Base-by-base conservation (phyloP, 306 rosid species). In the Macrotyloma uniflorum region DNA sequence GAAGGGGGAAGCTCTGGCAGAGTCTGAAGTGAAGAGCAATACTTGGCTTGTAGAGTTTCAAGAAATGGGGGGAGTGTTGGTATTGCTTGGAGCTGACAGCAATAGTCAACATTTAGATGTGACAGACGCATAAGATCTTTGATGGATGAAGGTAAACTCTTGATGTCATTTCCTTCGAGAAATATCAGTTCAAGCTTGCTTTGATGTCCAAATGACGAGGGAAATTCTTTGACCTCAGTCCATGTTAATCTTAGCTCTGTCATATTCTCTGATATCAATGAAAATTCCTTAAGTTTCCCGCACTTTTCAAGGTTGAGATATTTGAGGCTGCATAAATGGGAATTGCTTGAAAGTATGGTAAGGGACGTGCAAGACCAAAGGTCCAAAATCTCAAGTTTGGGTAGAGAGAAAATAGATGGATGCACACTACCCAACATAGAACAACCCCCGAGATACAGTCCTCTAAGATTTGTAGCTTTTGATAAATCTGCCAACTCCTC, bases 351-450 rank as follows among this genome's bases (percentile, higher is more conserved):
- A 0, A n/a, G 55, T n/a, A 2, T 49, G 20, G 55, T 6, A 18
- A 49, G 55, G 22, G 23, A n/a, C 4, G 0, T 0, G 55, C 55
- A 49, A 0, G 0, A 0, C 0, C 2, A 0, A 49, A 49, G 55
- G 22, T 16, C 2, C 22, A 49, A 49, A 8, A 0, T 9, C 14
- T 40, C 45, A 0, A 0, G 45, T 9, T 40, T 40, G 10, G 4
- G 0, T 14, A 49, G 8, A 49, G 55, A 16, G 55, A 49, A 49
- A 49, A 49, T n/a, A 49, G 20, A n/a, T 6, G 55, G 45, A 9
- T 40, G 45, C 45, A 40, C 13, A 40, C 45, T 40, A 3, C 10
- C 11, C 10, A 40, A 40, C 10, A 0, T 50, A 0, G 1, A 6
- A 50, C 55, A 18, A 6, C 12, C 12, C 22, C 0, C 0, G 12